Conservation (phyloP, 768 basidiomycete genomes). For the Cytidiella melzeri region DNA sequence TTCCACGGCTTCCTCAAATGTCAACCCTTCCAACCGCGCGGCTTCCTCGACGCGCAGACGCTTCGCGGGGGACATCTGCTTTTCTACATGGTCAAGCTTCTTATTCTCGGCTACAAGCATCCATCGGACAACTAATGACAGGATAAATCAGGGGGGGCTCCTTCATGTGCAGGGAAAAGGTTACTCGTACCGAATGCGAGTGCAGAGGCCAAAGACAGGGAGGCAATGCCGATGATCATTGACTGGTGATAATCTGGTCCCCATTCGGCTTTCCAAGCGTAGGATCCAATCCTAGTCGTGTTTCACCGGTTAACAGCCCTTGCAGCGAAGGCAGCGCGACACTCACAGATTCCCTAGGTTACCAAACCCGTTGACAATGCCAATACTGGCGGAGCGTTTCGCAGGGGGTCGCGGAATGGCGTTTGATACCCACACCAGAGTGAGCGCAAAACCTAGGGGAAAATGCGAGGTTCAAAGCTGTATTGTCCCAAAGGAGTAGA, state of each 20-base stretch:
- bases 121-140: slow-evolving; percentile 33
- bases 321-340: no score
- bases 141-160: neutral
- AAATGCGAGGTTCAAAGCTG: neutral
- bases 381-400: slow-evolving; percentile 50
- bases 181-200: slow-evolving; percentile 28
- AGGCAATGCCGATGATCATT: slow-evolving; percentile 43
- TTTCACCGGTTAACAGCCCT: no score
- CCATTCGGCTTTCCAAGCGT: slow-evolving; percentile 57
- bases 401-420: slow-evolving; percentile 55
- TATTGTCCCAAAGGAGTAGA: neutral
- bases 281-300: slow-evolving; percentile 58
- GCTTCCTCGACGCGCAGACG: slow-evolving; percentile 50
- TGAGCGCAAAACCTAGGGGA: slow-evolving; percentile 33
- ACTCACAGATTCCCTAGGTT: slow-evolving; percentile 56
- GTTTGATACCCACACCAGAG: slow-evolving; percentile 59
- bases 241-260: slow-evolving; percentile 57
- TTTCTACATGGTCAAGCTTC: slow-evolving; percentile 43
- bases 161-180: neutral
- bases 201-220: slow-evolving; percentile 26
- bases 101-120: slow-evolving; percentile 47
- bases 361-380: slow-evolving; percentile 55
- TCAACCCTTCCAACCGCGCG: slow-evolving; percentile 52
- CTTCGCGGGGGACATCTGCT: slow-evolving; percentile 38
- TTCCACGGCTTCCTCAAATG: slow-evolving; percentile 52